These are phyloP conservation scores for Stagonosporopsis tanaceti DNA, from an alignment of 2,329 filamentous ascomycete species.

Conservation along the genomic window DNA sequence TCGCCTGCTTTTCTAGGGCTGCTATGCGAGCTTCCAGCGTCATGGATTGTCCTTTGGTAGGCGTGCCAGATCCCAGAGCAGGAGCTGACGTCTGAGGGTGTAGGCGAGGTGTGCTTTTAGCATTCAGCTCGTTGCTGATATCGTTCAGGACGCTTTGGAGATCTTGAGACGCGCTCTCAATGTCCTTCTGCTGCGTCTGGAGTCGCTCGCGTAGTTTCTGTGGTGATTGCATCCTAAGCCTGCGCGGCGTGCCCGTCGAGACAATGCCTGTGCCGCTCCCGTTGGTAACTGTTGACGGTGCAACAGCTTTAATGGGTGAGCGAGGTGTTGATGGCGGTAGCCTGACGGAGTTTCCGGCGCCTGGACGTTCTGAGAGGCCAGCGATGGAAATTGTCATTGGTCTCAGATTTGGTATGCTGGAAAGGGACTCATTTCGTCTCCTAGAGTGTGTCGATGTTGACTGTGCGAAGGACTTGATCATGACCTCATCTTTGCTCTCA, in stretches of 20 bases:
- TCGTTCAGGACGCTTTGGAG: slow-evolving; percentile 79
- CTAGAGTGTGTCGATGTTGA: slow-evolving; percentile 44
- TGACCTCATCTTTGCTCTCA: slow-evolving; percentile 46
- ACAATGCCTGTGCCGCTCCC: slow-evolving; percentile 18
- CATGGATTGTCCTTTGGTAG: slow-evolving; percentile 28
- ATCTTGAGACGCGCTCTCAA: slow-evolving; percentile 72
- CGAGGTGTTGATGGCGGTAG: slow-evolving; percentile 60
- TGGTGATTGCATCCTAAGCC: slow-evolving; percentile 64
- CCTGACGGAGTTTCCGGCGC: slow-evolving; percentile 63
- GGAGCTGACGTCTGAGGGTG: slow-evolving; percentile 42
- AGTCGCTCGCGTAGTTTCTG: slow-evolving; percentile 81
- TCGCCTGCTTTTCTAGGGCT: slow-evolving; percentile 73
- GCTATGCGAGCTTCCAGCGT: slow-evolving; percentile 65
- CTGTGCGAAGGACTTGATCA: slow-evolving; percentile 47
- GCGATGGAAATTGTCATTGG: slow-evolving; percentile 47
- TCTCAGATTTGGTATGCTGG: slow-evolving; percentile 59
- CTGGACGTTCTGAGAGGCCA: slow-evolving; percentile 60
- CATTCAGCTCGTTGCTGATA: slow-evolving; percentile 80
- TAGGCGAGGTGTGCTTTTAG: slow-evolving; percentile 42
- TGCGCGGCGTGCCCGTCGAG: slow-evolving; percentile 34
- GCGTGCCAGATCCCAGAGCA: slow-evolving; percentile 26
- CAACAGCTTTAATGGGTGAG: slow-evolving; percentile 37
- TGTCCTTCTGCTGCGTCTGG: slow-evolving; percentile 78
- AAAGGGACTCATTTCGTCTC: slow-evolving; percentile 55
- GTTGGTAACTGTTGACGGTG: background rate